Conservation (phyloP, 2,329 filamentous ascomycete genomes). For the Ceratocystis huliohia region DNA sequence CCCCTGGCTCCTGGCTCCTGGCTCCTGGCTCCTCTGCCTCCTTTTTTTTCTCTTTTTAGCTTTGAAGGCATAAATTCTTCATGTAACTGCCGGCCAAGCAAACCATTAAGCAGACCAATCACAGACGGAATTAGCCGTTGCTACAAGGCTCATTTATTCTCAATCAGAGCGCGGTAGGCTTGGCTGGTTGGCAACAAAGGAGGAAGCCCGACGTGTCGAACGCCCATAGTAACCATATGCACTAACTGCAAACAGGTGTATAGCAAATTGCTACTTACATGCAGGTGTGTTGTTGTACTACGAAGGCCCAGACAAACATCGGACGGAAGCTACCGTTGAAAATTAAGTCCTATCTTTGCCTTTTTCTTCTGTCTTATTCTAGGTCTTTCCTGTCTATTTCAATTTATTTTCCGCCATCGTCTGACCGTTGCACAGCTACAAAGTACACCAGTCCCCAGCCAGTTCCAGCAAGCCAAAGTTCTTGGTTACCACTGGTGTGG, state of each 20-base stretch:
- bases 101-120: background rate
- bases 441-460: background rate
- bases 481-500: background rate
- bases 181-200: background rate
- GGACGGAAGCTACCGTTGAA: slow-evolving; percentile 11
- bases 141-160: background rate
- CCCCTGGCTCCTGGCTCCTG: no score
- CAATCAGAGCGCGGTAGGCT: background rate
- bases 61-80: background rate
- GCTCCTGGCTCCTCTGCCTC: background rate
- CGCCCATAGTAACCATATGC: background rate
- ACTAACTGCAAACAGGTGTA: background rate
- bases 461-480: background rate
- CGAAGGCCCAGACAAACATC: slow-evolving; percentile 5
- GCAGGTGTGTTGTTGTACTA: background rate
- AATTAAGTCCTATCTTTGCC: background rate
- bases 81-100: background rate
- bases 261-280: background rate
- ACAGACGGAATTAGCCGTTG: background rate
- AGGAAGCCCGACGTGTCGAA: background rate
- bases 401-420: background rate
- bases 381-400: background rate
- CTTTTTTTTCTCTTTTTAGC: background rate
- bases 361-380: background rate
- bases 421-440: background rate